Evolutionary conservation across 1,284 basidiomycete genomes (phyloP), one percentile per base, ranked within the genome.

Genomic region (Microbotryum intermedium): DNA sequence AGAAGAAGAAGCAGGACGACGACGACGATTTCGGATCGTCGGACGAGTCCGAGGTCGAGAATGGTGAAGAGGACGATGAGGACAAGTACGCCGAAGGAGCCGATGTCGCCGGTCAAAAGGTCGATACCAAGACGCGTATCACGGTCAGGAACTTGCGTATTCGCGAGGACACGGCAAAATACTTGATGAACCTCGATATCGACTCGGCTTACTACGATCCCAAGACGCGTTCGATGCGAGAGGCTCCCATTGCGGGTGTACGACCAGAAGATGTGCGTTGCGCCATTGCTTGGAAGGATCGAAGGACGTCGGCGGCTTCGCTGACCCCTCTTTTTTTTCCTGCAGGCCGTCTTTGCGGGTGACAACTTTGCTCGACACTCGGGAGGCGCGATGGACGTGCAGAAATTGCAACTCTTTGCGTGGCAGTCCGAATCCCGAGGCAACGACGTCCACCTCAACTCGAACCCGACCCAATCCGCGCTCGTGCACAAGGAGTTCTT

Each of bases 211-310:
- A 98, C 79, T 99, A 99, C 74, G 95, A 99, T 73, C 95, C 95
- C 53, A 99, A 99, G 79, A 98, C 95, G 28, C 86, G 95, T 68
- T 95, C 94, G 4, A 99, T 99, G 95, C 88, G 95, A 75, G 94
- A 98, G 72, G 93, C 94, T 44, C 94, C 95, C 0, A 70, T 85
- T 18, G 83, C 83, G 69, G 83, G 84, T 67, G 78, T 90, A 39
- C 78, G 83, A 2, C 79, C 88, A 13, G 91, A 97, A 76, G 94
- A 97, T 73, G 87, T 90, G 72, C 62, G 84, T 71, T 52, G 34
- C n/a, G n/a, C 0, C 34, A 39, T 39, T 16, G 34, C 34, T 39
- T n/a, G n/a, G n/a, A n/a, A n/a, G n/a, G n/a, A n/a, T n/a, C n/a
- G n/a, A n/a, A n/a, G n/a, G n/a, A n/a, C n/a, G 57, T 56, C 16